Conservation (phyloP, 495 filamentous ascomycete species). For the Amniculicola lignicola region DNA sequence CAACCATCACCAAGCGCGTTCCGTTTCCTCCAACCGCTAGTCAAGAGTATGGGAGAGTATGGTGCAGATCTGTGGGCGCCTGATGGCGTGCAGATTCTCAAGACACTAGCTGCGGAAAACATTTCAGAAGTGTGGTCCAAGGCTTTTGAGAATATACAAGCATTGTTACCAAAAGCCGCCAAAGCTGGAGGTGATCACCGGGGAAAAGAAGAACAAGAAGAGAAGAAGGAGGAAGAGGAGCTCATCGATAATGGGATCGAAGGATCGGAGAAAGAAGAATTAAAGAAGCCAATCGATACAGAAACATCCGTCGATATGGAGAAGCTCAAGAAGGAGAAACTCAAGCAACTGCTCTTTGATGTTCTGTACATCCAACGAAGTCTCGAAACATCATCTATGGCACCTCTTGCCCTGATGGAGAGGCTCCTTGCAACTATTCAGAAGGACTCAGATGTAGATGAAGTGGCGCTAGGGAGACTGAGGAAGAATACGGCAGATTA, state of each 20-base stretch:
- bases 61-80: conserved; percentile 85
- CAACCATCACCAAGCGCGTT: conserved; percentile 78
- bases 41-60: conserved; percentile 60
- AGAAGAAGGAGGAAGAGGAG: neutral
- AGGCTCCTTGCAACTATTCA: conserved; percentile 5
- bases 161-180: too few species aligned
- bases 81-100: conserved; percentile 61
- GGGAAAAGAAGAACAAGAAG: neutral
- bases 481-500: conserved; percentile 40
- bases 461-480: conserved; percentile 22
- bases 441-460: conserved; percentile 27
- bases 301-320: neutral
- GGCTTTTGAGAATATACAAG: neutral
- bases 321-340: conserved; percentile 31
- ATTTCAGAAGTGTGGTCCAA: conserved; percentile 6
- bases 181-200: neutral
- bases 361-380: conserved; percentile 56
- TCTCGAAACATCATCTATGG: neutral
- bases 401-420: neutral
- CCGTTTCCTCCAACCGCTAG: conserved; percentile 65
- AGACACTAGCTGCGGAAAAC: conserved; percentile 47
- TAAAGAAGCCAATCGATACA: neutral
- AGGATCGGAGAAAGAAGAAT: conserved; percentile 7
- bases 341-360: conserved; percentile 78
- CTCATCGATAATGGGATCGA: conserved; percentile 32